phyloP scores from a whole-genome alignment of 208 protist genomes.

The Crithidia expoeki region DNA sequence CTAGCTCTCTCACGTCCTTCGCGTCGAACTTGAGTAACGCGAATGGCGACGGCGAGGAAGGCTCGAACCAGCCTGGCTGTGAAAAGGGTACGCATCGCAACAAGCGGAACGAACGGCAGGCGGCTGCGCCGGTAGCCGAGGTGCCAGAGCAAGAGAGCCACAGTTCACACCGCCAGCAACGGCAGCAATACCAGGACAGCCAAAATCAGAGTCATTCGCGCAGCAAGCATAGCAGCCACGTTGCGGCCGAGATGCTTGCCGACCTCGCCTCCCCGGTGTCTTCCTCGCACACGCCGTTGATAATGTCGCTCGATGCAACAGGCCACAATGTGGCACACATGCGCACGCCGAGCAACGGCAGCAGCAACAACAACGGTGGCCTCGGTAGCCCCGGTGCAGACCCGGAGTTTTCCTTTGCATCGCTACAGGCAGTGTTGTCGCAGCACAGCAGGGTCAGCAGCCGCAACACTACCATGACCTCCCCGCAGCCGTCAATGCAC shows the following conservation, averaged over 20 bases:
- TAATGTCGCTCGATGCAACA: not conserved
- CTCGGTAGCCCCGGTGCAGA: not conserved
- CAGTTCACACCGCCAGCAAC: not conserved
- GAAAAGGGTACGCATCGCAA: not conserved
- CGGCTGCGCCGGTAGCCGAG: not conserved
- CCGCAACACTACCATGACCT: constrained; percentile 3
- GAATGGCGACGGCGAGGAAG: not conserved
- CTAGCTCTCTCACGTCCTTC: constrained; percentile 17
- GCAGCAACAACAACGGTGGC: not conserved
- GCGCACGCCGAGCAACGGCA: not conserved
- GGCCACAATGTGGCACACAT: not conserved
- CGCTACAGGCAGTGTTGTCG: constrained; percentile 1
- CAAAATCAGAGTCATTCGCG: not conserved
- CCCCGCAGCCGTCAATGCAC: not conserved
- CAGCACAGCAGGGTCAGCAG: not conserved
- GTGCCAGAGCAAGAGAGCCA: too few relatives aligned
- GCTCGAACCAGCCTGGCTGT: not conserved
- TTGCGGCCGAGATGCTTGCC: not conserved
- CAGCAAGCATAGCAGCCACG: not conserved
- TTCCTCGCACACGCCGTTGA: not conserved
- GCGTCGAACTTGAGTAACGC: constrained; percentile 2
- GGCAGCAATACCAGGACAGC: not conserved
- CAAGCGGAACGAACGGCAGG: not conserved
- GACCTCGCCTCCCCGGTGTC: not conserved
- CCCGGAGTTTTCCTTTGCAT: constrained; percentile 14